A percentile compares a stretch with the other conserved stretches of the same genome.
These are phyloP conservation scores for Serendipita sp. DNA, from an alignment of 768 basidiomycete species.

Conservation along the genomic window DNA sequence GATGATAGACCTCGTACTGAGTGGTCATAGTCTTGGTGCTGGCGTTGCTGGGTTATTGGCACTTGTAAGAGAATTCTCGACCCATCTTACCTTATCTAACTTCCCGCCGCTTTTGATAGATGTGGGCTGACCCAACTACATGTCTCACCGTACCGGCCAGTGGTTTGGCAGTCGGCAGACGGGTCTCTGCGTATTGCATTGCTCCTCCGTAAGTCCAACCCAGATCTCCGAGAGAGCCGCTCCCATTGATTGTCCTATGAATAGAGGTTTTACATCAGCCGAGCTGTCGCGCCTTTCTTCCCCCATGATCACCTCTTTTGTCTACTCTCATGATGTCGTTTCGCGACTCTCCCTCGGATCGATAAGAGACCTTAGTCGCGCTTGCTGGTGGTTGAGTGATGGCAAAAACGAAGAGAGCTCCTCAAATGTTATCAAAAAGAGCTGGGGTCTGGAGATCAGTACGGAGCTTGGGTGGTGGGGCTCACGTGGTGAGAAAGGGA, in stretches of 20 bases:
- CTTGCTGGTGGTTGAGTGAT: conserved; percentile 66
- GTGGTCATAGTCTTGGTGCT: conserved; percentile 73
- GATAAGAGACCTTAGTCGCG: conserved; percentile 57
- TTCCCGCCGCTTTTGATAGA: conserved; percentile 26
- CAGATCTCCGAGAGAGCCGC: neutral
- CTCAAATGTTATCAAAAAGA: conserved; percentile 10
- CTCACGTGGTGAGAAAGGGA: conserved; percentile 4
- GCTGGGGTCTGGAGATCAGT: conserved; percentile 11
- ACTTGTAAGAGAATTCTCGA: conserved; percentile 32
- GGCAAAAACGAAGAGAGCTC: conserved; percentile 30
- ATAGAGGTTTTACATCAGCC: conserved; percentile 46
- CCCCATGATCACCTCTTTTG: conserved; percentile 56
- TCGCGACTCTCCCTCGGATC: conserved; percentile 63
- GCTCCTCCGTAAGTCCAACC: conserved; percentile 49
- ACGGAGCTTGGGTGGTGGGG: conserved; percentile 9
- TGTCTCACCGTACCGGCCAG: conserved; percentile 32
- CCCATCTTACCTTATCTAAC: conserved; percentile 4
- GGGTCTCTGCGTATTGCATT: conserved; percentile 59
- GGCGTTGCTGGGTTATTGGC: conserved; percentile 64
- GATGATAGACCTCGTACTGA: conserved; percentile 47
- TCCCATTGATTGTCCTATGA: conserved; percentile 1
- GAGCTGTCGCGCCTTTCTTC: conserved; percentile 42
- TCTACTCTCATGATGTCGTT: conserved; percentile 71
- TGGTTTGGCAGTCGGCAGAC: conserved; percentile 11
- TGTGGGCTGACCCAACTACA: conserved; percentile 73